Evolutionary conservation across 2,329 filamentous ascomycete species (phyloP), one percentile per base, ranked within the genome.

Genomic region (Periconia sp.): DNA sequence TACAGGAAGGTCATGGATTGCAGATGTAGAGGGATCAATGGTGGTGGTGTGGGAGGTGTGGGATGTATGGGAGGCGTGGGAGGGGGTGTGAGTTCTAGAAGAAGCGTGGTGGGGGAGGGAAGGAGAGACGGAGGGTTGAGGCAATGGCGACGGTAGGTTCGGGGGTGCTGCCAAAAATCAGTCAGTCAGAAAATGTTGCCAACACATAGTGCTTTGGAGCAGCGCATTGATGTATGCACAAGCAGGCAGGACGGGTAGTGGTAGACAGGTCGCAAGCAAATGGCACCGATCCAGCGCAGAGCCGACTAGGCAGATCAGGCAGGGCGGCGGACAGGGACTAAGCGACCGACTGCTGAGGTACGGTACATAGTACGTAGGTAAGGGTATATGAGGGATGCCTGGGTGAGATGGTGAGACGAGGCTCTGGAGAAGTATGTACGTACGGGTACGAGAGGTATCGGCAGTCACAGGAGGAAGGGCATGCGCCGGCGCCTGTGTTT

Each of bases 61-160:
- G 10, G 43, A 14, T 6, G 42, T 11, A 13, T 45, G 17, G 9
- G 42, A 27, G 42, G 42, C 58, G 54, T 69, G 64, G 55, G 81
- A 79, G 55, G 83, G 82, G 54, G 79, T 83, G 61, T 84, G 80
- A 63, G 81, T 81, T 70, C 79, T 77, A 56, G 85, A 82, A 53
- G 77, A 76, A 54, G 75, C 70, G 62, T 80, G 77, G 62, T 80
- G 77, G 52, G 80, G 78, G 57, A 76, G 72, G 63, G 80, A 77
- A 55, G 82, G 79, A 56, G 82, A 82, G 50, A 75, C 73, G 71
- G 82, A 82, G 15, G 33, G 33, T 3, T 11, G 33, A 13, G 33
- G 33, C 15, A 37, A n/a, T 37, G 33, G 33, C 15, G 33, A 37
- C 6, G 33, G 33, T 37, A 37, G 33, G 6, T 37, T 37, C 3